These are phyloP conservation scores for Ophiostoma australiae DNA, from an alignment of 2,329 filamentous ascomycete genomes.

Conservation along the genomic window DNA sequence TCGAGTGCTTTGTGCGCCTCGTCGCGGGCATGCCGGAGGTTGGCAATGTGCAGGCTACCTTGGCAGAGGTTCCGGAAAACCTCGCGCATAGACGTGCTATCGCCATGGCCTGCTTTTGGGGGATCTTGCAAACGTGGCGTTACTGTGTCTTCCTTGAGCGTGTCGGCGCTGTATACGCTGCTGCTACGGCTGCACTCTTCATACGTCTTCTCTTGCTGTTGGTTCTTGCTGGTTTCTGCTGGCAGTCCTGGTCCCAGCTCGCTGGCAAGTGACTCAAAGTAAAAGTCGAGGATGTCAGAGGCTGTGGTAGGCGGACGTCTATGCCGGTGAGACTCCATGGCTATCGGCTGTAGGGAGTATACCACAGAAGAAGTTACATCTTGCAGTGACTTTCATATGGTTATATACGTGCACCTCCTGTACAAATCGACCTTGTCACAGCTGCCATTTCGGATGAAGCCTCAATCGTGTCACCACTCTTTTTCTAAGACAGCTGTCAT, in stretches of 20 bases:
- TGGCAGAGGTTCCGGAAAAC: slow-evolving; percentile 16
- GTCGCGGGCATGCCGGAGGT: slow-evolving; percentile 4
- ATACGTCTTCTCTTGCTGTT: background rate
- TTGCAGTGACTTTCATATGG: background rate
- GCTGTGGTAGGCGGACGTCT: background rate
- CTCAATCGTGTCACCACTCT: background rate
- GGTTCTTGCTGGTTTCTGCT: background rate
- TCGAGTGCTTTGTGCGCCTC: background rate
- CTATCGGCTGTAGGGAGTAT: background rate
- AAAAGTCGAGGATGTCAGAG: slow-evolving; percentile 2
- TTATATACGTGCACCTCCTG: background rate
- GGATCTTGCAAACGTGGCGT: background rate
- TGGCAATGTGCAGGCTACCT: slow-evolving; percentile 18
- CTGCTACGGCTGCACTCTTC: background rate
- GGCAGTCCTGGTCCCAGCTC: background rate
- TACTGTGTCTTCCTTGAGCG: background rate
- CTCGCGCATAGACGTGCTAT: background rate
- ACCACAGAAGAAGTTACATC: background rate
- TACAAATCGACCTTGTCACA: background rate
- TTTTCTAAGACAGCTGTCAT: background rate
- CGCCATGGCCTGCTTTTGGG: background rate
- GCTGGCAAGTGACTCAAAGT: background rate
- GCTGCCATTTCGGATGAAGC: background rate
- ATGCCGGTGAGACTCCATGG: background rate
- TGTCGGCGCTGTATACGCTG: slow-evolving; percentile 20